Percentiles rank a stretch among this genome's conserved stretches.
These are phyloP conservation scores for Taxillus chinensis DNA, from an alignment of 164 flowering plant genomes.

Conservation along the genomic window DNA sequence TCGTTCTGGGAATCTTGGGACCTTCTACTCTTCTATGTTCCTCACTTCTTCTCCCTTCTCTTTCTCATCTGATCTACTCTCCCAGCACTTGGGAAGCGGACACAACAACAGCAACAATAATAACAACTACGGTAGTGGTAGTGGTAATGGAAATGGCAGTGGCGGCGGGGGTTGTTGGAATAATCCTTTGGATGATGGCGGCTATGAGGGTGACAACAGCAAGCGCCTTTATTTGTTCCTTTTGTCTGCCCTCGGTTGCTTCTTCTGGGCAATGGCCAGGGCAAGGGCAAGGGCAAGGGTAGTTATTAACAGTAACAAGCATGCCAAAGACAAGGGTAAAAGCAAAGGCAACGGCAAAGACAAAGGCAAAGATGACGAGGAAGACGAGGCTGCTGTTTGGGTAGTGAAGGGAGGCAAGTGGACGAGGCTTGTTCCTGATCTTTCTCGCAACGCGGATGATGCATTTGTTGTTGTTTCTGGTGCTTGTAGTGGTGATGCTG, in stretches of 20 bases:
- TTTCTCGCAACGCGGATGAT: conserved; percentile 25
- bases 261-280: conserved; percentile 12
- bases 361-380: neutral
- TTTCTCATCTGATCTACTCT: no score
- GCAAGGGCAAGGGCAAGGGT: neutral
- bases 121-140: neutral
- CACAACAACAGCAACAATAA: neutral
- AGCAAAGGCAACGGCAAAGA: neutral
- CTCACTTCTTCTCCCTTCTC: no score
- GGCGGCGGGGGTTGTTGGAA: neutral
- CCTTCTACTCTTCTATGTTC: no score
- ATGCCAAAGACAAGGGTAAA: conserved; percentile 27
- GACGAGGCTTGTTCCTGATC: conserved; percentile 39
- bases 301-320: neutral
- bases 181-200: conserved; percentile 9
- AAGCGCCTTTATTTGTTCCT: conserved; percentile 5
- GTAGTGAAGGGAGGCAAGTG: conserved; percentile 70
- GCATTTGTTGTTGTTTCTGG: conserved; percentile 22
- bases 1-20: no score
- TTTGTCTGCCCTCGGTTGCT: conserved; percentile 12
- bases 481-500: no score
- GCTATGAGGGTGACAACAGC: neutral
- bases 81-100: neutral
- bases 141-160: neutral
- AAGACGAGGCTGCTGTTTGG: conserved; percentile 39